Evolutionary conservation across 495 filamentous ascomycete species (phyloP).

Genomic region (Aspergillus ellipticus): DNA sequence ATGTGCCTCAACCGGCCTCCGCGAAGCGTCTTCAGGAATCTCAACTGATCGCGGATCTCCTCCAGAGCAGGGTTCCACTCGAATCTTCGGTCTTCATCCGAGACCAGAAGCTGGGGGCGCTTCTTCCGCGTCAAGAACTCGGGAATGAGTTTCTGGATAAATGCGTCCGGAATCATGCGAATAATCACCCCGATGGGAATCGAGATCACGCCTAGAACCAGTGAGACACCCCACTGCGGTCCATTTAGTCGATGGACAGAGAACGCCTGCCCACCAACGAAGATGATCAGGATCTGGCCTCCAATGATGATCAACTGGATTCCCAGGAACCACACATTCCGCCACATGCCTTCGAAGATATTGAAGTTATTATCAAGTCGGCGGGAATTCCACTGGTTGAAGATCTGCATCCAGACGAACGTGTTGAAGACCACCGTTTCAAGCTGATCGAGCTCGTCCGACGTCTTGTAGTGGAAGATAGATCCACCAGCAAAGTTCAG

Average conservation of each 20-base stretch:
- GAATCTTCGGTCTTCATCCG: slow-evolving; percentile 70
- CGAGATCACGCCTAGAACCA: slow-evolving; percentile 67
- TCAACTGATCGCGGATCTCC: slow-evolving; percentile 75
- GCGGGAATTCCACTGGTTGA: slow-evolving; percentile 82
- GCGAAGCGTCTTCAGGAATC: slow-evolving; percentile 66
- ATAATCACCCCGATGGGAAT: slow-evolving; percentile 70
- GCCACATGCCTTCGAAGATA: slow-evolving; percentile 77
- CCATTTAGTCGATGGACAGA: slow-evolving; percentile 58
- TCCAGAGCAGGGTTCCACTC: slow-evolving; percentile 59
- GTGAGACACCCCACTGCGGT: slow-evolving; percentile 69
- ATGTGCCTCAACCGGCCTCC: slow-evolving; percentile 87
- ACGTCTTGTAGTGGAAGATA: slow-evolving; percentile 56
- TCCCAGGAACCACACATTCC: slow-evolving; percentile 76
- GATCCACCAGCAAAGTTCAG: slow-evolving; percentile 67
- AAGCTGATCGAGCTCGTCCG: slow-evolving; percentile 27
- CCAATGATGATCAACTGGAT: slow-evolving; percentile 83
- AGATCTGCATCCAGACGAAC: slow-evolving; percentile 94
- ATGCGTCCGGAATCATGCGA: slow-evolving; percentile 69
- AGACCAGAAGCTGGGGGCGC: slow-evolving; percentile 54
- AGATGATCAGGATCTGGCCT: slow-evolving; percentile 75
- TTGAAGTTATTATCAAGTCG: slow-evolving; percentile 88
- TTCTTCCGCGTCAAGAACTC: slow-evolving; percentile 44
- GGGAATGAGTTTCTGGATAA: slow-evolving; percentile 53
- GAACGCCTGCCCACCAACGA: slow-evolving; percentile 71
- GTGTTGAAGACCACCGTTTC: slow-evolving; percentile 83